Percentiles rank a stretch among this genome's conserved stretches.
Evolutionary conservation across 129 eudicot genomes (phyloP).

Genomic region (carrot (Daucus carota)): DH1_v3.0 NC_030387.2:5125001-5125500

Average conservation of each 20-base stretch:
- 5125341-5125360: constrained; percentile 19
- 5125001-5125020: constrained; percentile 40
- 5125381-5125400: constrained; percentile 53
- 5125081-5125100: constrained; percentile 42
- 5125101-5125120: constrained; percentile 90
- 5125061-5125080: constrained; percentile 21
- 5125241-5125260: constrained; percentile 45
- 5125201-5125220: constrained; percentile 35
- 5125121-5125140: constrained; percentile 51
- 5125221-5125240: constrained; percentile 26
- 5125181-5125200: constrained; percentile 29
- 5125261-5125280: constrained; percentile 44
- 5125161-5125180: constrained; percentile 64
- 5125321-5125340: constrained; percentile 31
- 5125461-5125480: constrained; percentile 44
- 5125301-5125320: constrained; percentile 18
- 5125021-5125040: constrained; percentile 22
- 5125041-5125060: constrained; percentile 22
- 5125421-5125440: constrained; percentile 45
- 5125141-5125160: constrained; percentile 29
- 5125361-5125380: constrained; percentile 22
- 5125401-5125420: constrained; percentile 79
- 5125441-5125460: constrained; percentile 50
- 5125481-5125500: constrained; percentile 36
- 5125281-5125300: constrained; percentile 39